Evolutionary conservation across 73 alveolate species (phyloP).

Genomic region (Tetrahymena malaccensis): DNA sequence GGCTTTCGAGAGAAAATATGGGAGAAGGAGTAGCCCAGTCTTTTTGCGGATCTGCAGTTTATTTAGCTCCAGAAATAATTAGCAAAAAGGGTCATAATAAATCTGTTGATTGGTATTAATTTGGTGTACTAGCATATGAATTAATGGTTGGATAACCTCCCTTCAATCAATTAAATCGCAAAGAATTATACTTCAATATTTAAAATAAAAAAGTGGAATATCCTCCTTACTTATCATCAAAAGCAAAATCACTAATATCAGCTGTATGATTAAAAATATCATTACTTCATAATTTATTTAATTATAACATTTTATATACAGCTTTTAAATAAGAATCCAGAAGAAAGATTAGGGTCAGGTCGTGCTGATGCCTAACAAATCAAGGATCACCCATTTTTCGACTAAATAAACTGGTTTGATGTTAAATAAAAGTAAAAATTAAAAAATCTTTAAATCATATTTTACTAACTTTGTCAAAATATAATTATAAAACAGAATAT

Average conservation of each 20-base stretch:
- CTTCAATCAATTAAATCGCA: constrained; percentile 9
- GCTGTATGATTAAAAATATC: background rate
- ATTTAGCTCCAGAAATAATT: constrained; percentile 93
- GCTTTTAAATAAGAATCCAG: constrained; percentile 81
- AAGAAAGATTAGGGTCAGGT: constrained; percentile 80
- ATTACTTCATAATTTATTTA: constrained; percentile 60
- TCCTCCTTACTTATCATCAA: constrained; percentile 31
- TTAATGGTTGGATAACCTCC: constrained; percentile 87
- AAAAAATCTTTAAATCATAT: background rate
- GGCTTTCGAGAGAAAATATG: constrained; percentile 79
- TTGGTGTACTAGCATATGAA: constrained; percentile 86
- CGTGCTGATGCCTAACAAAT: constrained; percentile 78
- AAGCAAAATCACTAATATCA: constrained; percentile 34
- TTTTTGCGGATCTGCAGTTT: constrained; percentile 89
- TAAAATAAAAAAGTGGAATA: constrained; percentile 58
- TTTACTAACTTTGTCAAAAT: background rate
- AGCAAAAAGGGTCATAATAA: constrained; percentile 83
- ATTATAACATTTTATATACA: constrained; percentile 39
- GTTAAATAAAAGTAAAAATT: background rate
- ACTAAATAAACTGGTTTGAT: constrained; percentile 63
- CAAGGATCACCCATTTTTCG: constrained; percentile 84
- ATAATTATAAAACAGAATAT: background rate
- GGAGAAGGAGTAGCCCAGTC: constrained; percentile 61
- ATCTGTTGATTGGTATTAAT: constrained; percentile 87
- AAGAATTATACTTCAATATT: constrained; percentile 60